Base-by-base conservation (phyloP, 306 rosid genomes). In the Cucurbita maxima region DNA sequence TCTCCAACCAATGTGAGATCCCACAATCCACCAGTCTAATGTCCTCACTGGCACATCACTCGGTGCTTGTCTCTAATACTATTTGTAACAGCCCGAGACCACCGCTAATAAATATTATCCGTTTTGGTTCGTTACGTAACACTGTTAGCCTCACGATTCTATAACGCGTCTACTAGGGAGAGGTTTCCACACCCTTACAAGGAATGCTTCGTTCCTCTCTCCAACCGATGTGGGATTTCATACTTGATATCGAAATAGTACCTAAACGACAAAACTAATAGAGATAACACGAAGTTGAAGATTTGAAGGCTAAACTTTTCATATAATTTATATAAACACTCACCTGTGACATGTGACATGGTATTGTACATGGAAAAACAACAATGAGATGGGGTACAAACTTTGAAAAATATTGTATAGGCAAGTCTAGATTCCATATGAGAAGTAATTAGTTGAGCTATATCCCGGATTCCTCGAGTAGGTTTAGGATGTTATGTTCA, bases 381-480 rank as follows among this genome's bases (percentile, higher is more conserved):
- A 34, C 59, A 70, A 70, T 47, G 53, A 53, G 53, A 2, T 5
- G 6, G 41, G 43, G 10, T 18, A 50, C 18, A 70, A 70, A 70
- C 59, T 70, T 50, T 25, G 19, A 43, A 66, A 70, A 70, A 70
- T 70, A 70, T 9, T 51, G 58, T 70, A 30, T 70, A 15, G 74
- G 30, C 16, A 70, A 51, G 44, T 70, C 47, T 54, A 73, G 56
- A 18, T 56, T 73, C 53, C 66, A 36, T 7, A 19, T 79, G 79
- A 77, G 76, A 82, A 61, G 63, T 22, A 77, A 80, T 82, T 87
- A 48, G 75, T 70, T 74, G 75, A 80, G 69, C 73, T 81, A 90
- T 68, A 87, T 82, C 78, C 91, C 96, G 37, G 96, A 88, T 79
- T 94, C 99, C 73, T 94, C 96, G 52, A 94, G 97, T 41, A 94